Percentiles rank a stretch among this genome's conserved stretches.
Conservation (phyloP, 139 green algal genomes). For the Auxenochlorella pyrenoidosa region DNA sequence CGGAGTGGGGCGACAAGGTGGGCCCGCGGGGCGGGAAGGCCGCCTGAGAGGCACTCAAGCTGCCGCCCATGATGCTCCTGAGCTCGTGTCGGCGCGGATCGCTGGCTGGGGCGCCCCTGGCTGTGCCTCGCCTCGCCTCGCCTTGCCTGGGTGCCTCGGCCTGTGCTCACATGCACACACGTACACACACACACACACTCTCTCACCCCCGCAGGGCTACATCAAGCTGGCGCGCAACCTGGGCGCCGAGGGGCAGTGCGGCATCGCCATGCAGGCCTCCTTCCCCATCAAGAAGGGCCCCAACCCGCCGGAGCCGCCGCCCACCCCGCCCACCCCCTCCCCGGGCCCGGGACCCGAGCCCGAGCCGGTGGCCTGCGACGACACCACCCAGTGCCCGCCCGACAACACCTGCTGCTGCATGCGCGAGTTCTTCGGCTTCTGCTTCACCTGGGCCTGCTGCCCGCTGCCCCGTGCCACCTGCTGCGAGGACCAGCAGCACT, state of each 20-base stretch:
- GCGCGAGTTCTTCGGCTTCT: conserved; percentile 77
- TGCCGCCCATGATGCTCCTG: no score
- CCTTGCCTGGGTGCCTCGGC: no score
- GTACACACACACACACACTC: no score
- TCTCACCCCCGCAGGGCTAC: conserved; percentile 74
- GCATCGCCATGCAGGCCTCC: conserved; percentile 87
- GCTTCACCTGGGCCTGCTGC: conserved; percentile 93
- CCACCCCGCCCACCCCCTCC: conserved; percentile 41
- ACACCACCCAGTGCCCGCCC: conserved; percentile 67
- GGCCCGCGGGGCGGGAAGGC: not conserved
- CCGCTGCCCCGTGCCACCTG: conserved; percentile 89
- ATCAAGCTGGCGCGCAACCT: conserved; percentile 67
- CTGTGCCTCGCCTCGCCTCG: no score
- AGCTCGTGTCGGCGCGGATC: no score
- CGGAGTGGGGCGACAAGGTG: conserved; percentile 83
- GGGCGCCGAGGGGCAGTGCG: conserved; percentile 82
- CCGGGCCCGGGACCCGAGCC: conserved; percentile 50
- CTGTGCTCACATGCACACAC: no score
- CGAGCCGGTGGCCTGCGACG: conserved; percentile 77
- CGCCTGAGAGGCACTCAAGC: not conserved
- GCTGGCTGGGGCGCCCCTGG: no score
- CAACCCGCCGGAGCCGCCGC: conserved; percentile 64
- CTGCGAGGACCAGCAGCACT: conserved; percentile 95
- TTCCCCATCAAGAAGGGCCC: conserved; percentile 92
- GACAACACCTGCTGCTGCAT: conserved; percentile 92